Base-by-base conservation (phyloP, 1,284 basidiomycete genomes). In the Pascua guehoae region DNA sequence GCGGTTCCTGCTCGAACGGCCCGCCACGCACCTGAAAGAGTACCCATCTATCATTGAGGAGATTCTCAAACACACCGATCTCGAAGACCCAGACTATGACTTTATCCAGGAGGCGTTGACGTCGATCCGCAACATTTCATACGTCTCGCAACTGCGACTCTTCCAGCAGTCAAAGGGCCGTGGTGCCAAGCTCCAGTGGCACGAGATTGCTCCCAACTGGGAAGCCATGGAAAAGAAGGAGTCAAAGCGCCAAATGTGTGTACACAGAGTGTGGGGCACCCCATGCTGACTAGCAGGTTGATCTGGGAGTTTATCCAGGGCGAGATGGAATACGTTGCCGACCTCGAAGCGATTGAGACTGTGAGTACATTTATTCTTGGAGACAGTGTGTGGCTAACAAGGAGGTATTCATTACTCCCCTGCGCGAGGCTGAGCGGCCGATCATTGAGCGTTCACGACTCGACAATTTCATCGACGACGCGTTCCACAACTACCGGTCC, bases 251-350 rank as follows among this genome's bases (percentile, higher is more conserved):
- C 95, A 98, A 74, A 86, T 88, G 89, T 91, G 50, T n/a, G 50
- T 45, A 18, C 14, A 10, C 14, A 4, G 8, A 8, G 14, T 42
- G 43, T 24, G 38, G 53, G n/a, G 42, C 15, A 15, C 17, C n/a
- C 36, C n/a, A 42, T 90, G 43, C 86, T 90, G 40, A 36, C 32
- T 32, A 12, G n/a, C 39, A 56, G 90, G 44, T 85, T 89, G 64
- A 94, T 98, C 49, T 95, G 94, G 68, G 95, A 98, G 77, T 79
- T 98, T 49, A 95, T 98, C 70, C 88, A 94, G 69, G 89, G 88
- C 57, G 95, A 99, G 78, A 94, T 95, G 87, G 85, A 87, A 51
- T 98, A 97, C 72, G 89, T 96, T 12, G 87, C 86, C 56, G 96
- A 99, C 80, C 78, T 99, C 36, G 88, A 94, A 70, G 87, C 88